phyloP scores from a whole-genome alignment of 768 basidiomycete genomes.

The Hydnum rufescens region DNA sequence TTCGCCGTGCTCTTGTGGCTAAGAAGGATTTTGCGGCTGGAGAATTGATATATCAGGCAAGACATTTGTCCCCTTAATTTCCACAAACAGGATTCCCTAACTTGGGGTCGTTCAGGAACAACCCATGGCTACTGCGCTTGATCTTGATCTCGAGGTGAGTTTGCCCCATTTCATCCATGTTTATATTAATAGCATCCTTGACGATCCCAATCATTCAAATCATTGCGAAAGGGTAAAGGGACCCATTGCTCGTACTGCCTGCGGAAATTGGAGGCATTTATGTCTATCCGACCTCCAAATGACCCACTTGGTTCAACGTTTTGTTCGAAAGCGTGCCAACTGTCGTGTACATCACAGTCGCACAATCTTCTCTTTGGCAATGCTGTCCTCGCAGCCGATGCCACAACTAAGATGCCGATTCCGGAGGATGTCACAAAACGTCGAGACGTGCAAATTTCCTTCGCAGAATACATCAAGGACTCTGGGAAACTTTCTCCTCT shows the following conservation, averaged over 20 bases:
- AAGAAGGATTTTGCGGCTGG: conserved; percentile 48
- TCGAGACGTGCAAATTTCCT: conserved; percentile 36
- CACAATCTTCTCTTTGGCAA: conserved; percentile 55
- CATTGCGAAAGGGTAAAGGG: conserved; percentile 40
- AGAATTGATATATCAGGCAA: conserved; percentile 59
- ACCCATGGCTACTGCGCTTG: conserved; percentile 51
- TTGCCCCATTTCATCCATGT: neutral
- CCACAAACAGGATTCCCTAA: neutral
- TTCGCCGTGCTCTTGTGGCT: conserved; percentile 29
- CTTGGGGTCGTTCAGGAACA: conserved; percentile 32
- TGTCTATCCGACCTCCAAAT: conserved; percentile 25
- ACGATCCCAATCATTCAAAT: too few species aligned
- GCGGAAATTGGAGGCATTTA: conserved; percentile 30
- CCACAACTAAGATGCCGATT: conserved; percentile 16
- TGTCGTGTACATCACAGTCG: conserved; percentile 34
- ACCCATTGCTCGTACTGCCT: conserved; percentile 60
- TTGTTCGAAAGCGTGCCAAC: conserved; percentile 52
- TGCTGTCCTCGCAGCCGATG: conserved; percentile 24
- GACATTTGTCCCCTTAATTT: neutral
- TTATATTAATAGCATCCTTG: neutral
- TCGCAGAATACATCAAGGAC: conserved; percentile 34
- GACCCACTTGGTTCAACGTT: conserved; percentile 42
- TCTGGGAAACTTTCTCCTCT: conserved; percentile 27
- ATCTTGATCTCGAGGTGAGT: conserved; percentile 32
- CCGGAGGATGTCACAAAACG: conserved; percentile 24